These are phyloP conservation scores for Quercus berberidifolia DNA, from an alignment of 306 rosid species.

Conservation along the genomic window DNA sequence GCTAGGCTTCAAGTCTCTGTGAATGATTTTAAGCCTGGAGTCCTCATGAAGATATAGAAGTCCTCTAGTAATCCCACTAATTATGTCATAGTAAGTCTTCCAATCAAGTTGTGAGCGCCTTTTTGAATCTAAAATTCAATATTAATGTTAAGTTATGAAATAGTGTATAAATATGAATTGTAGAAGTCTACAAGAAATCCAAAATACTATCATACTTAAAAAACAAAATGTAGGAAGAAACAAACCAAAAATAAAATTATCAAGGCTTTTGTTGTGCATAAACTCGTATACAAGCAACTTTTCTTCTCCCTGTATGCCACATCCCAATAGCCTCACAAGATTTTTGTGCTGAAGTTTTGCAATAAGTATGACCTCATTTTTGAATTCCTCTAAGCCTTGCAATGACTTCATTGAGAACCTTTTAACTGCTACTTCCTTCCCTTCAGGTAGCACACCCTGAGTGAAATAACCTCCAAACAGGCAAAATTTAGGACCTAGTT, in stretches of 20 bases:
- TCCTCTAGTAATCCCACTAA: constrained; percentile 50
- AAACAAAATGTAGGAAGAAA: background rate
- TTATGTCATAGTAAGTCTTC: constrained; percentile 27
- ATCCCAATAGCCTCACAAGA: constrained; percentile 59
- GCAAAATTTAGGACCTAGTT: too few relatives aligned
- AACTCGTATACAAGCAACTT: constrained; percentile 61
- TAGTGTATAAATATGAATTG: too few relatives aligned
- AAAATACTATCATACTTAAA: background rate
- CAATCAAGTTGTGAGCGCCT: constrained; percentile 33
- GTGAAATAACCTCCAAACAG: too few relatives aligned
- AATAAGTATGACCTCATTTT: constrained; percentile 52
- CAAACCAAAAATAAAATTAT: constrained; percentile 48
- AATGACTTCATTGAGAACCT: constrained; percentile 48
- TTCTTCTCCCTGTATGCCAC: constrained; percentile 46
- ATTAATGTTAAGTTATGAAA: background rate
- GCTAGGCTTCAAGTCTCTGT: constrained; percentile 48
- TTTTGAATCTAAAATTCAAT: constrained; percentile 24
- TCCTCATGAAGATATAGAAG: constrained; percentile 57
- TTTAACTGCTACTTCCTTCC: constrained; percentile 54
- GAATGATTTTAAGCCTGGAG: constrained; percentile 43
- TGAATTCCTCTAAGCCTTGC: constrained; percentile 58
- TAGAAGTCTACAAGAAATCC: too few relatives aligned
- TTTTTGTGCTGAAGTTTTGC: constrained; percentile 58
- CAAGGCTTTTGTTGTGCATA: constrained; percentile 68
- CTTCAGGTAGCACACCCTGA: constrained; percentile 51